Evolutionary conservation across 2,329 filamentous ascomycete species (phyloP).

Genomic region (Lachnellula cervina): DNA sequence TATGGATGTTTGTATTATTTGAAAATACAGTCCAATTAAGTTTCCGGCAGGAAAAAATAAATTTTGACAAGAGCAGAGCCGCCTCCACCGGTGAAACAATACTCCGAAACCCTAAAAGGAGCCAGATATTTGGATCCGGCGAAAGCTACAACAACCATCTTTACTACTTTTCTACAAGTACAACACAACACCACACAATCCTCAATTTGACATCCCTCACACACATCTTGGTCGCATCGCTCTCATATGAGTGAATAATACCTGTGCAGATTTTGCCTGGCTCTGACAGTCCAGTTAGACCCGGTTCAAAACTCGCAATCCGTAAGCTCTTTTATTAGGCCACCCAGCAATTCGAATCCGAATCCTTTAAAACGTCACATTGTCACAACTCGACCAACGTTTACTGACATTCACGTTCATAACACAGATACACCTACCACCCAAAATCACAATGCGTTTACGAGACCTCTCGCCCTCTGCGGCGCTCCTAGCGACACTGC

Average conservation of each 20-base stretch:
- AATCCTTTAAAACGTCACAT: background rate
- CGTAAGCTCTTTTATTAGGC: slow-evolving; percentile 15
- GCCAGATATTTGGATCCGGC: slow-evolving; percentile 4
- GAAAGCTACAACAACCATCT: background rate
- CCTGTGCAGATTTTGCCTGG: background rate
- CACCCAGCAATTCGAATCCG: background rate
- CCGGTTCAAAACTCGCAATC: slow-evolving; percentile 1
- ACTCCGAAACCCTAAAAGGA: slow-evolving; percentile 6
- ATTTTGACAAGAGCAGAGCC: background rate
- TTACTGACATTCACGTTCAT: background rate
- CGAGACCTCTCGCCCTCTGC: slow-evolving; percentile 34
- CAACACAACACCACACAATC: too few species aligned
- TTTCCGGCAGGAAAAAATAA: background rate
- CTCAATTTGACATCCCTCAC: background rate
- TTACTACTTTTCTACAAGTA: too few species aligned
- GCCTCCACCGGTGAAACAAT: slow-evolving; percentile 11
- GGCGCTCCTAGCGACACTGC: slow-evolving; percentile 45
- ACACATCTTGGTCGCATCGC: background rate
- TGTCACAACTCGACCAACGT: background rate
- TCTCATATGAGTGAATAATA: slow-evolving; percentile 10
- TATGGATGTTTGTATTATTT: background rate
- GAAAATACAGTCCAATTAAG: too few species aligned
- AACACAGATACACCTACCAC: slow-evolving; percentile 6
- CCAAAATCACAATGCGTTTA: slow-evolving; percentile 27
- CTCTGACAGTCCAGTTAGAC: background rate